Evolutionary conservation across 2,329 filamentous ascomycete species (phyloP), one percentile per base, ranked within the genome.

Genomic region (Cladosporium sp.): DNA sequence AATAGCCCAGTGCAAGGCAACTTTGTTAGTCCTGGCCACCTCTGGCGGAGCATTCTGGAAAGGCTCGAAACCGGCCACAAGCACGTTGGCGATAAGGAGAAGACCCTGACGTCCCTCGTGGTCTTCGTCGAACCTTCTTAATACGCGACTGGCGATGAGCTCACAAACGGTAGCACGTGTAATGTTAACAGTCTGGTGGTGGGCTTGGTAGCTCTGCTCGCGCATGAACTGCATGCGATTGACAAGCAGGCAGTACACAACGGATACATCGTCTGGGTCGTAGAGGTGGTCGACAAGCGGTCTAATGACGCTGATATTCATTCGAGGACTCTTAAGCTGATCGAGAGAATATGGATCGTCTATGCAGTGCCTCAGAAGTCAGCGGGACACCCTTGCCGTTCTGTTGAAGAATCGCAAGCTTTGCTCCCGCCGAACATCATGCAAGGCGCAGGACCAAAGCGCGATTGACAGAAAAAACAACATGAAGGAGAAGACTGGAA

Each of bases 241-340:
- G 70, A 95, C 91, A 26, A 96, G 84, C 67, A 96, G 80, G 75
- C 91, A 94, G 77, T 94, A 95, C 12, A 95, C 90, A 65, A 93
- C 88, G 1, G 91, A 94, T 47, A 93, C 88, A 80, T 95, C 92
- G 67, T 92, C 85, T 66, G 89, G 84, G 72, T 91, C 88, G 75
- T 92, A 95, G 10, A 94, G 85, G 75, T 92, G 90, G 75, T 95
- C 91, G n/a, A 95, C 91, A 30, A 95, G 80, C 0, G 92, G 92
- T 66, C 92, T 86, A 24, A 95, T 88, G 54, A 95, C 89, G 1
- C 90, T 85, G 60, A 92, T 86, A 75, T 95, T 95, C 83, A 95
- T 92, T 66, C 91, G 86, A 65, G 92, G 89, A 76, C 92, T 90
- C 73, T 89, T 87, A 69, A 96, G 81, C 80, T 95, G 92, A 71